phyloP scores from a whole-genome alignment of 164 flowering plant species.

The Taxillus chinensis region DNA sequence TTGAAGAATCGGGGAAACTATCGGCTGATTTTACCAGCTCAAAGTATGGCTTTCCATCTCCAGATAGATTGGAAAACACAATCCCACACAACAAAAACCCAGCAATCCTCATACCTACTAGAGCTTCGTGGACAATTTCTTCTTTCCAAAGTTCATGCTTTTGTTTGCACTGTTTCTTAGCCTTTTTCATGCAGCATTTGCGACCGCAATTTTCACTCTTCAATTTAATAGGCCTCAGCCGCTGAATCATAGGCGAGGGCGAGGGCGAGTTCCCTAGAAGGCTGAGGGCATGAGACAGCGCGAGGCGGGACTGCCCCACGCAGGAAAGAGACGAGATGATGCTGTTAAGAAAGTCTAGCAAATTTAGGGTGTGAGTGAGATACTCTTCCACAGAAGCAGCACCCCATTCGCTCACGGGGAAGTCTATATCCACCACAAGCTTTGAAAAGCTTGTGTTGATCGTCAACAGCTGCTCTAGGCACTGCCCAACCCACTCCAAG shows the following conservation, averaged over 20 bases:
- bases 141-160: slow-evolving; percentile 19
- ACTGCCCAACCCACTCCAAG: slow-evolving; percentile 20
- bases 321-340: slow-evolving; percentile 33
- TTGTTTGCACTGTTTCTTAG: not conserved
- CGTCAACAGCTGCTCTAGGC: slow-evolving; percentile 21
- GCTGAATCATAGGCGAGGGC: slow-evolving; percentile 5
- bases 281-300: slow-evolving; percentile 25
- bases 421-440: slow-evolving; percentile 31
- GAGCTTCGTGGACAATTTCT: slow-evolving; percentile 25
- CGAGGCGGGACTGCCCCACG: slow-evolving; percentile 30
- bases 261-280: slow-evolving; percentile 18
- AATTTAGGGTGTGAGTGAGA: slow-evolving; percentile 27
- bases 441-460: slow-evolving; percentile 37
- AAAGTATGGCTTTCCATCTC: slow-evolving; percentile 22
- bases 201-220: not conserved
- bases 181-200: slow-evolving; percentile 9
- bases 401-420: slow-evolving; percentile 38
- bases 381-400: slow-evolving; percentile 24
- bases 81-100: slow-evolving; percentile 31
- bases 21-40: slow-evolving; percentile 15
- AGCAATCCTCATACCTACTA: slow-evolving; percentile 20
- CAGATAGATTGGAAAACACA: slow-evolving; percentile 25
- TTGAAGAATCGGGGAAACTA: slow-evolving; percentile 5
- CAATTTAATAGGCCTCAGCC: slow-evolving; percentile 16
- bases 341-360: slow-evolving; percentile 33